Percentiles rank a stretch among this genome's conserved stretches.
These are phyloP conservation scores for Verticillium longisporum DNA, from an alignment of 2,329 filamentous ascomycete species.

Conservation along the genomic window DNA sequence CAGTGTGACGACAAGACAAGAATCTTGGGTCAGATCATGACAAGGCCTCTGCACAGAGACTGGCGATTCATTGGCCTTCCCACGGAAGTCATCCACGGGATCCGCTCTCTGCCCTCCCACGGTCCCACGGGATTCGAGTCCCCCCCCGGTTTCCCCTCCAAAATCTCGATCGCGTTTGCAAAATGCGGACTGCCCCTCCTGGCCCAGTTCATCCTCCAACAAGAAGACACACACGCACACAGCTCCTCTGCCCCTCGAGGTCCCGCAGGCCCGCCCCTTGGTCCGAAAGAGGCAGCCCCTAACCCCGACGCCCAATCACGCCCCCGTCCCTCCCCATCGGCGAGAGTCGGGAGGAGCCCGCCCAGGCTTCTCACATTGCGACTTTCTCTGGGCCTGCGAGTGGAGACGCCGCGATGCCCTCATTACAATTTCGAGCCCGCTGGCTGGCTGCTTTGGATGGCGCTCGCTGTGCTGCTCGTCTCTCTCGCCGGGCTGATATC, in stretches of 20 bases:
- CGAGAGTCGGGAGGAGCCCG: neutral
- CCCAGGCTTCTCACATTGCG: neutral
- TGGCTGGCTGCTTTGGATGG: neutral
- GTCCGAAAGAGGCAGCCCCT: constrained; percentile 1
- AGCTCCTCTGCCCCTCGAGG: neutral
- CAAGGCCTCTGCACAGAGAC: neutral
- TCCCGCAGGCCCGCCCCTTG: neutral
- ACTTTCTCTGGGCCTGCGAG: neutral
- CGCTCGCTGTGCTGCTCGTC: neutral
- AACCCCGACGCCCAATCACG: neutral
- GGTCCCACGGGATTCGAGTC: neutral
- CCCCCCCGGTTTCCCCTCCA: neutral
- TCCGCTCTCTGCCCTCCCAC: neutral
- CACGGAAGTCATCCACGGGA: neutral
- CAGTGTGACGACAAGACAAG: too few species aligned
- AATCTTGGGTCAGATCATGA: neutral
- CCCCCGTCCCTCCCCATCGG: neutral
- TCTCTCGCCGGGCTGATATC: neutral
- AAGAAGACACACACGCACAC: neutral
- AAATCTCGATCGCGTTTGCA: neutral
- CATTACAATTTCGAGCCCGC: neutral
- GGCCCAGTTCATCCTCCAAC: neutral
- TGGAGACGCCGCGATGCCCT: neutral
- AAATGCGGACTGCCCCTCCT: neutral
- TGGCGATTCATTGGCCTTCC: neutral